These are phyloP conservation scores for Fragaria vesca DNA, from an alignment of 306 rosid species.

Conservation along the genomic window DNA sequence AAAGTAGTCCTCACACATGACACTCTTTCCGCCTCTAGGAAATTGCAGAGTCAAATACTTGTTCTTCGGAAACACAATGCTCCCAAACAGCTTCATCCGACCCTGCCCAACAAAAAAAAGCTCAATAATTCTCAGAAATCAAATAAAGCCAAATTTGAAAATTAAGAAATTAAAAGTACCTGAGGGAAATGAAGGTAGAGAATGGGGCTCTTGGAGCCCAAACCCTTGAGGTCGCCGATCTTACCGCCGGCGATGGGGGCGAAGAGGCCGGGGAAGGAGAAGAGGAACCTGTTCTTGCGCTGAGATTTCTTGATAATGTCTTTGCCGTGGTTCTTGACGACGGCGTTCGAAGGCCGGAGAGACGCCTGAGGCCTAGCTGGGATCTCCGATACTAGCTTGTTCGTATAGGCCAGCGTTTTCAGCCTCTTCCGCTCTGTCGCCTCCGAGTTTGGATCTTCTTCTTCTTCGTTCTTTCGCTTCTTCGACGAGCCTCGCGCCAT, in stretches of 20 bases:
- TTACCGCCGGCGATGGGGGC: conserved; percentile 77
- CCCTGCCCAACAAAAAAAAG: conserved; percentile 34
- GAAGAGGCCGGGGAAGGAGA: conserved; percentile 77
- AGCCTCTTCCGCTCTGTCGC: conserved; percentile 59
- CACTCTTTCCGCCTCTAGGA: conserved; percentile 81
- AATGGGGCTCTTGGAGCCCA: conserved; percentile 76
- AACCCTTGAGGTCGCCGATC: conserved; percentile 89
- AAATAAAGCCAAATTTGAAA: not conserved
- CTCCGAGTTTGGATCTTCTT: conserved; percentile 11
- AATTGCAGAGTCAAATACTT: conserved; percentile 86
- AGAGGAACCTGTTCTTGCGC: conserved; percentile 73
- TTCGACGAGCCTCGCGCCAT: conserved; percentile 45
- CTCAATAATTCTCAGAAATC: not conserved
- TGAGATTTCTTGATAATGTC: conserved; percentile 87
- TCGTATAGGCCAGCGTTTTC: conserved; percentile 61
- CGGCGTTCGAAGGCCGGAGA: conserved; percentile 60
- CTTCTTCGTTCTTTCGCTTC: conserved; percentile 13
- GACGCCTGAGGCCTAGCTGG: conserved; percentile 37
- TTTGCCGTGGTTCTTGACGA: conserved; percentile 72
- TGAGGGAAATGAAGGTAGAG: conserved; percentile 87
- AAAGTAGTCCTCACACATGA: conserved; percentile 81
- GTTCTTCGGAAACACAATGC: conserved; percentile 79
- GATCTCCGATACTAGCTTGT: conserved; percentile 49
- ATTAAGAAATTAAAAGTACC: conserved; percentile 31
- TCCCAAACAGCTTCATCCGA: conserved; percentile 86